Evolutionary conservation across 2,329 filamentous ascomycete species (phyloP).

Genomic region (Tolypocladium ophioglossoides): DNA sequence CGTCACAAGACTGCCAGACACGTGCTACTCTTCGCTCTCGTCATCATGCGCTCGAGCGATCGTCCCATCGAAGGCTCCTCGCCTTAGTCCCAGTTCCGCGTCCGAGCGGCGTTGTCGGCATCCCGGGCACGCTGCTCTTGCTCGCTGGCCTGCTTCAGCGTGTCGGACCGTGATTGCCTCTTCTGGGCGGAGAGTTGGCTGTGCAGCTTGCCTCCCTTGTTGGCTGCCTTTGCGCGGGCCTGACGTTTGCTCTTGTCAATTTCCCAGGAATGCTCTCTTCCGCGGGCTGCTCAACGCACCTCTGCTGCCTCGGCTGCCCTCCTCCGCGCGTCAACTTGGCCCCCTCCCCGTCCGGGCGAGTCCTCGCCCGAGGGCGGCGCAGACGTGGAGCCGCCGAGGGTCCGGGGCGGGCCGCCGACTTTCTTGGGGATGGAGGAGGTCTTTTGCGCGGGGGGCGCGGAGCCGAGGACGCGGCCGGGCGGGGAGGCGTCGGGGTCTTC

Average conservation of each 20-base stretch:
- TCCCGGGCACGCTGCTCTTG: constrained; percentile 56
- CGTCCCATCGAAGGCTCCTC: not conserved
- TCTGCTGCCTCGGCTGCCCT: constrained; percentile 77
- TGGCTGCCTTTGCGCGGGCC: constrained; percentile 55
- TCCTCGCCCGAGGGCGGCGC: constrained; percentile 5
- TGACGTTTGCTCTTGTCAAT: constrained; percentile 19
- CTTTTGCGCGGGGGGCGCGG: constrained; percentile 32
- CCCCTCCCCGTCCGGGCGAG: constrained; percentile 13
- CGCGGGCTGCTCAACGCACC: constrained; percentile 39
- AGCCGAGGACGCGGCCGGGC: constrained; percentile 62
- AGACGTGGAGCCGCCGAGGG: constrained; percentile 44
- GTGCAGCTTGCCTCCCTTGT: constrained; percentile 55
- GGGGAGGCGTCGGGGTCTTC: constrained; percentile 54
- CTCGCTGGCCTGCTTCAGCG: constrained; percentile 56
- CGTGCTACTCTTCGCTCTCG: not conserved
- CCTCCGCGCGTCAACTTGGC: constrained; percentile 49
- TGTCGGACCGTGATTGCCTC: constrained; percentile 58
- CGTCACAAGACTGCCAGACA: not conserved
- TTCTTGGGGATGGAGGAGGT: constrained; percentile 40
- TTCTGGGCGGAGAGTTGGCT: constrained; percentile 65
- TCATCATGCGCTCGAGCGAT: not conserved
- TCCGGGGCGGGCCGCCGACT: constrained; percentile 48
- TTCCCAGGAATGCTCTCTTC: too few species aligned
- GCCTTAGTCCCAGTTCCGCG: constrained; percentile 22
- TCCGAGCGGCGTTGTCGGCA: constrained; percentile 45